Evolutionary conservation across 129 eudicot species (phyloP), one percentile per base, ranked within the genome.

Genomic region (Dittrichia graveolens): DNA sequence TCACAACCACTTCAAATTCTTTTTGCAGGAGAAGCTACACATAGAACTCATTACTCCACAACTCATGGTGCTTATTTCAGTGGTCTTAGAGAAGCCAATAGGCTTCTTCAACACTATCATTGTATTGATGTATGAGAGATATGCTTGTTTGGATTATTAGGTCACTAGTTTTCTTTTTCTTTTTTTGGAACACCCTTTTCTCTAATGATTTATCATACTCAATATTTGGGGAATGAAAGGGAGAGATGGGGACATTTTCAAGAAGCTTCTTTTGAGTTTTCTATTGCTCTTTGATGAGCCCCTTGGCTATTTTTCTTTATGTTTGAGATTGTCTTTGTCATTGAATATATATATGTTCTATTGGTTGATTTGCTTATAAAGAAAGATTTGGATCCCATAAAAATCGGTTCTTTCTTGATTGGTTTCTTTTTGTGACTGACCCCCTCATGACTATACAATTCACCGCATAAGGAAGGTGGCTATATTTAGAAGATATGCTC

Each of bases 11-110:
- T 92, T 3, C 98, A 92, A 67, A 83, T 92, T 64, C 84, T 92
- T 49, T 92, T 92, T 69, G 96, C 98, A 70, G 96, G 98, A 44
- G 98, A 92, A 83, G 98, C 98, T 35, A 89, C 98, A 37, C 95
- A 92, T 76, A 92, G 86, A 79, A 89, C 92, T 49, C 95, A 87
- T 82, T 92, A 89, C 69, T 92, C 98, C 1, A 92, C 98, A 5
- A 89, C 98, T 69, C 98, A 92, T 82, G 98, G 98, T 39, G 98
- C 96, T 74, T 92, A 89, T 76, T 76, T 83, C 41, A 92, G 98
- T 85, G 96, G 98, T 19, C 79, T 87, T 34, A 83, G 98, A 78
- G 98, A 92, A 92, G 98, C 96, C 78, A 87, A 83, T 80, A 92
- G 96, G 94, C 92, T 92, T 75, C 93, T 92, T 69, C 66, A 89